Evolutionary conservation across 768 basidiomycete species (phyloP), one percentile per base, ranked within the genome.

Genomic region (Cystofilobasidium ferigula): DNA sequence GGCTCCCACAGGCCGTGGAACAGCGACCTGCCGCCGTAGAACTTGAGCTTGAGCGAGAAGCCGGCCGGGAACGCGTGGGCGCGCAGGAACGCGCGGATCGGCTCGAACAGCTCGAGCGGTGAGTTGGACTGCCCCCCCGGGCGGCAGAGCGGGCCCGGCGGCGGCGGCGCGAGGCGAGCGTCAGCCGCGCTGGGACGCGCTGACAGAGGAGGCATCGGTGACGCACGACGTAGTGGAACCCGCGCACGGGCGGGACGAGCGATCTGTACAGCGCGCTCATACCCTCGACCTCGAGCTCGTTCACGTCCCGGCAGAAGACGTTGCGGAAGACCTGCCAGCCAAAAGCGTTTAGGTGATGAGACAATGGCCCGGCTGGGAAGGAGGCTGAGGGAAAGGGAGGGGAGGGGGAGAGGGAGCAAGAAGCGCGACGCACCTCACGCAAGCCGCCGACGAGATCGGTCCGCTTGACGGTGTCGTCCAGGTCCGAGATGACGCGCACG

Each of bases 391-490:
- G n/a, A n/a, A n/a, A n/a, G n/a, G n/a, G n/a, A n/a, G n/a, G n/a
- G n/a, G n/a, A n/a, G n/a, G n/a, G n/a, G n/a, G n/a, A n/a, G n/a
- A n/a, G n/a, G n/a, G n/a, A n/a, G n/a, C n/a, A n/a, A n/a, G 24
- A 36, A 97, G 95, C 4, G 89, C 85, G n/a, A n/a, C n/a, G n/a
- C n/a, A n/a, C n/a, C 0, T 85, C 80, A 47, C 90, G 81, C 0
- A 89, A 85, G 0, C 94, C 94, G 3, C 80, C 79, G 7, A 86
- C 72, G n/a, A 99, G 81, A 54, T 86, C 84, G 0, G 90, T 86
- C 30, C 81, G 73, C 72, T 93, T 93, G 64, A 95, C 81, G 0
- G 93, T 97, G 76, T 97, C 93, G 72, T 97, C 93, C 48, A 97
- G 86, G 71, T 97, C 93, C 10, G 90, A 93, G 18, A 97, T 86